A percentile compares a stretch with the other conserved stretches of the same genome.
These are phyloP conservation scores for Globisporangium megalacanthum DNA, from an alignment of 352 stramenopile species.

Conservation along the genomic window DNA sequence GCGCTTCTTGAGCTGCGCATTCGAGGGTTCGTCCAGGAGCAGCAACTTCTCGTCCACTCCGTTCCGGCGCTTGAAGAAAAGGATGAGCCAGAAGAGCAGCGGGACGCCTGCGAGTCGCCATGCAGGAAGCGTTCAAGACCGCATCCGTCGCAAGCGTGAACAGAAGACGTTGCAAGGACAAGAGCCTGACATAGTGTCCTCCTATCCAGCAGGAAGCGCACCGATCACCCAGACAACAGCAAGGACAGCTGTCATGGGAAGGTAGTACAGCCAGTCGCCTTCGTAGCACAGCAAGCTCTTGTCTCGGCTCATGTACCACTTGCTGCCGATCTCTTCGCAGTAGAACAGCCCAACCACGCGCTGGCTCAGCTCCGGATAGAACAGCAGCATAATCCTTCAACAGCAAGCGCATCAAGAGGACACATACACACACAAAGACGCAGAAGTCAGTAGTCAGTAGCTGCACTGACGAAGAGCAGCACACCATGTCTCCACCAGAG, in stretches of 20 bases:
- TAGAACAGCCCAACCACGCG: constrained; percentile 68
- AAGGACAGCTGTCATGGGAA: constrained; percentile 37
- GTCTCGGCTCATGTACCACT: constrained; percentile 61
- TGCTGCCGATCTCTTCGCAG: constrained; percentile 57
- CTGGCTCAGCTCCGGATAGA: constrained; percentile 70
- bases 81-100: constrained; percentile 63
- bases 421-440: not conserved
- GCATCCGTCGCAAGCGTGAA: not conserved
- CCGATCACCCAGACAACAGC: constrained; percentile 58
- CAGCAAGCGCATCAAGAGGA: not conserved
- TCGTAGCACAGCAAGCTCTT: constrained; percentile 56
- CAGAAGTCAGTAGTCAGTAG: not conserved
- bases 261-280: constrained; percentile 48
- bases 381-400: constrained; percentile 50
- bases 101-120: constrained; percentile 39
- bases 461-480: not conserved
- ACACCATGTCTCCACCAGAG: not conserved
- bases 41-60: constrained; percentile 48
- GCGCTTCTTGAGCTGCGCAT: constrained; percentile 34
- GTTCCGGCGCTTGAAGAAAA: constrained; percentile 41
- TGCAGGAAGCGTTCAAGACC: not conserved
- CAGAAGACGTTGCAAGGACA: not conserved
- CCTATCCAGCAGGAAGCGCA: constrained; percentile 12
- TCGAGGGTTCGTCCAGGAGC: constrained; percentile 32
- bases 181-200: too few species aligned